Evolutionary conservation across 768 basidiomycete genomes (phyloP), one percentile per base, ranked within the genome.

Genomic region (Tricholoma sp.): DNA sequence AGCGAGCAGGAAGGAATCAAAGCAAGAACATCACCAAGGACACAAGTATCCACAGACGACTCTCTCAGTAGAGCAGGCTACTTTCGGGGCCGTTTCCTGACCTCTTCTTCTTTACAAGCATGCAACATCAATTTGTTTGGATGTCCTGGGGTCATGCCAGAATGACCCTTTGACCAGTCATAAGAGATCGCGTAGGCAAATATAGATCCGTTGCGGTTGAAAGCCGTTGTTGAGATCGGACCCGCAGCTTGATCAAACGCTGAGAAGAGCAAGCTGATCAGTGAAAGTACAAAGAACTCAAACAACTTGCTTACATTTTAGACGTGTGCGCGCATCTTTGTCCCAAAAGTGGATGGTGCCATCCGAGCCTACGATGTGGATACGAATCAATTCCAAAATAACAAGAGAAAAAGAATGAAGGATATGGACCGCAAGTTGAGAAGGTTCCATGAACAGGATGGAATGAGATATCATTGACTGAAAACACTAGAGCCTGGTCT

Each of bases 281-380:
- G 28, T 18, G 11, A 32, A 24, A 15, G 7, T 6, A 11, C 41
- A 10, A 39, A 24, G 18, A 53, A 18, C 39, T 20, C 45, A 11
- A 20, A 18, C 71, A 80, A 49, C 62, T 24, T 2, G 13, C 41
- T 18, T 20, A 94, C 93, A 85, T 75, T 95, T 97, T 74, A 98
- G 80, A 39, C 95, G 86, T 6, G 89, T 93, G 56, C 94, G 87
- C 7, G 89, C 86, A 63, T 95, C 89, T 72, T 94, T 94, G 72
- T 97, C 94, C 94, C 94, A 96, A 70, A 89, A 91, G 78, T 92
- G 89, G 68, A 94, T 86, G 2, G 88, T 88, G 17, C 92, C 92
- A 61, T 94, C 92, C 42, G 88, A 80, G 9, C 89, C 88, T 89
- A 52, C 52, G 7, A 48, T 15, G 20, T 39, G 57, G 31, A 55